Conservation (phyloP, 2,329 filamentous ascomycete genomes). For the Pseudogymnoascus verrucosus region DNA sequence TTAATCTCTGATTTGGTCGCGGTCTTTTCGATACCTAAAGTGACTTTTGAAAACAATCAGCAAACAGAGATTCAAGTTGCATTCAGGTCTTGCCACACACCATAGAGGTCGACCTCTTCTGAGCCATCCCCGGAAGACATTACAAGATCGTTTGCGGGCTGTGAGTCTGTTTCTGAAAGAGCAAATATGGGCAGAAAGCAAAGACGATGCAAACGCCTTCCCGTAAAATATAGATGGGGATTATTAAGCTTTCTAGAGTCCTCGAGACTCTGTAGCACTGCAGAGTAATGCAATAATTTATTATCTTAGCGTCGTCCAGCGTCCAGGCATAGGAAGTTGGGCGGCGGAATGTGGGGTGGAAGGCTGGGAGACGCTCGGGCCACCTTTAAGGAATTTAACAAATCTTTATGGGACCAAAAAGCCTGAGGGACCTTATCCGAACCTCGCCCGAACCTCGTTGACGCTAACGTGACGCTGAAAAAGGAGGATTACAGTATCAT, state of each 20-base stretch:
- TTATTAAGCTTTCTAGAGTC: constrained; percentile 5
- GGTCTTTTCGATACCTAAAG: constrained; percentile 66
- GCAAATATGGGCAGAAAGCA: not conserved
- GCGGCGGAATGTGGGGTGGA: constrained; percentile 4
- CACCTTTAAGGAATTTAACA: not conserved
- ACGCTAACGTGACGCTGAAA: not conserved
- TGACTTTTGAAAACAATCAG: constrained; percentile 46
- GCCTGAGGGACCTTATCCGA: not conserved
- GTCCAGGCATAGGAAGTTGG: not conserved
- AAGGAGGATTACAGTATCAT: not conserved
- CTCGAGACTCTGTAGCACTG: not conserved
- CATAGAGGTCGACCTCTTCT: constrained; percentile 50
- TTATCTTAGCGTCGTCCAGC: constrained; percentile 10
- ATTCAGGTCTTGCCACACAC: not conserved
- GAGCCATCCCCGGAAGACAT: constrained; percentile 25
- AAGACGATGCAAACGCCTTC: not conserved
- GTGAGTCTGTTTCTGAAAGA: not conserved
- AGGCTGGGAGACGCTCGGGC: constrained; percentile 2
- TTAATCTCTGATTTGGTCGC: constrained; percentile 78
- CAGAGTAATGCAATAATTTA: constrained; percentile 8
- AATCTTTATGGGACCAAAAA: not conserved
- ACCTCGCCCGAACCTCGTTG: not conserved
- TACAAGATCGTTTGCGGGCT: constrained; percentile 2
- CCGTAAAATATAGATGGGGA: not conserved
- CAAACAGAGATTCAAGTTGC: not conserved